A percentile compares a stretch with the other conserved stretches of the same genome.
Evolutionary conservation across 164 flowering plant genomes (phyloP).

Genomic region (Aristolochia fimbriata): DNA sequence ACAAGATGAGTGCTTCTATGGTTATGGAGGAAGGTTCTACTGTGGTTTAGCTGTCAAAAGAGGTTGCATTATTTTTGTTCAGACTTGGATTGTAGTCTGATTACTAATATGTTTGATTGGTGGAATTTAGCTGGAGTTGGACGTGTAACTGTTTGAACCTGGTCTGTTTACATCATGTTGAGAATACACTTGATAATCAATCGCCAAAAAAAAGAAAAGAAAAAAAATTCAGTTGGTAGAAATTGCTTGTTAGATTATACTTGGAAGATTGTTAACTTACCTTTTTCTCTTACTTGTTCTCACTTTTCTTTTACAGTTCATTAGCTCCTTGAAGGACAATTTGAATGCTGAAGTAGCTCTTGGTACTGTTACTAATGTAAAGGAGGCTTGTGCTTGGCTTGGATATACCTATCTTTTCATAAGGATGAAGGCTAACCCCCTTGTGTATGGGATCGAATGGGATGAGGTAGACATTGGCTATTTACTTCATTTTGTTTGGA

Average conservation of each 20-base stretch:
- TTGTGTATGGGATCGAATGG: conserved; percentile 99
- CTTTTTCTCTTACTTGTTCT: not conserved
- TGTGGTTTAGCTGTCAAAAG: not conserved
- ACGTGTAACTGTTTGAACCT: too few relatives aligned
- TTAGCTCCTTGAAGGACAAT: conserved; percentile 93
- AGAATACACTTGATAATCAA: too few relatives aligned
- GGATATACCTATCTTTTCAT: conserved; percentile 96
- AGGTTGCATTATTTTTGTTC: not conserved
- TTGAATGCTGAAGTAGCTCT: conserved; percentile 95
- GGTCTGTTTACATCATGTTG: too few relatives aligned
- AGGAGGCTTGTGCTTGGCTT: conserved; percentile 99
- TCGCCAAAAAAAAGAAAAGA: too few relatives aligned
- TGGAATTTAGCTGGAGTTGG: too few relatives aligned
- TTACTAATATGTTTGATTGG: too few relatives aligned
- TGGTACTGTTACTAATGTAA: conserved; percentile 98
- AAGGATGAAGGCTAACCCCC: conserved; percentile 89
- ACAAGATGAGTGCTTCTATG: not conserved
- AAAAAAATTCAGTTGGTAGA: too few relatives aligned
- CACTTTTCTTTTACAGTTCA: conserved; percentile 51
- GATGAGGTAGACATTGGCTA: conserved; percentile 57
- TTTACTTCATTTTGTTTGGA: too few relatives aligned
- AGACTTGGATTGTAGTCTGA: not conserved
- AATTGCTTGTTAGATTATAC: too few relatives aligned
- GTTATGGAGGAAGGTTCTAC: not conserved
- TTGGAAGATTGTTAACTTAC: too few relatives aligned